Conservation (phyloP, 495 filamentous ascomycete species). For the Elasticomyces elasticus region DNA sequence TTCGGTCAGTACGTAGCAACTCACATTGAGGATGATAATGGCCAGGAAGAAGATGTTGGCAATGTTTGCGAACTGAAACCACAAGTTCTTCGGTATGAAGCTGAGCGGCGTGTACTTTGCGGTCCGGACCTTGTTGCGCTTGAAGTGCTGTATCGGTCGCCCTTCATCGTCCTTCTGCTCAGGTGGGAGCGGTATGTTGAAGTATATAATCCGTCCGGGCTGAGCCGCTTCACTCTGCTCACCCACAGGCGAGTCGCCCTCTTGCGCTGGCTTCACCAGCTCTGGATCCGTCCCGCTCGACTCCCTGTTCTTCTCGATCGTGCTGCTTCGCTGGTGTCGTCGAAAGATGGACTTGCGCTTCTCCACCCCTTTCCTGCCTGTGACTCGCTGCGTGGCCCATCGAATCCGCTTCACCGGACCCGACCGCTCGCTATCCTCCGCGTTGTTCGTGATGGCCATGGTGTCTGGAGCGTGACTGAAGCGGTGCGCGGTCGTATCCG, state of each 20-base stretch:
- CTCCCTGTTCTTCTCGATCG: slow-evolving; percentile 64
- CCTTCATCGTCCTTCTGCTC: slow-evolving; percentile 78
- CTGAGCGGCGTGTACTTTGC: slow-evolving; percentile 93
- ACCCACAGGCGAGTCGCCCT: slow-evolving; percentile 29
- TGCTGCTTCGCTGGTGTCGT: slow-evolving; percentile 53
- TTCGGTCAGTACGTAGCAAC: slow-evolving; percentile 29
- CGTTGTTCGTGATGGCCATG: slow-evolving; percentile 13
- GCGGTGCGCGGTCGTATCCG: neutral
- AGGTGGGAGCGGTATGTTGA: slow-evolving; percentile 73
- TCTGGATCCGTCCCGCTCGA: slow-evolving; percentile 42
- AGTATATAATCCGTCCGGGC: slow-evolving; percentile 56
- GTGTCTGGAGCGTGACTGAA: neutral
- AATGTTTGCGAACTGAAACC: slow-evolving; percentile 96
- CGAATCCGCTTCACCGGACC: slow-evolving; percentile 55
- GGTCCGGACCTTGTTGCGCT: slow-evolving; percentile 93
- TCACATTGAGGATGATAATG: slow-evolving; percentile 84
- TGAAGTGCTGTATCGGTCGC: slow-evolving; percentile 55
- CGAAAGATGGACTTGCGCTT: slow-evolving; percentile 82
- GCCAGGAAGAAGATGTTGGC: slow-evolving; percentile 98
- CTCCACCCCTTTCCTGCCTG: slow-evolving; percentile 56
- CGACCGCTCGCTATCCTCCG: slow-evolving; percentile 25
- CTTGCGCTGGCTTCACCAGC: slow-evolving; percentile 30
- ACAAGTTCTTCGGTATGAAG: slow-evolving; percentile 96
- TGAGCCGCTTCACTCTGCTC: neutral
- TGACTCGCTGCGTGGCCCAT: slow-evolving; percentile 87